These are phyloP conservation scores for Chlamydomonas schloesseri DNA, from an alignment of 139 green algal species.

Conservation along the genomic window DNA sequence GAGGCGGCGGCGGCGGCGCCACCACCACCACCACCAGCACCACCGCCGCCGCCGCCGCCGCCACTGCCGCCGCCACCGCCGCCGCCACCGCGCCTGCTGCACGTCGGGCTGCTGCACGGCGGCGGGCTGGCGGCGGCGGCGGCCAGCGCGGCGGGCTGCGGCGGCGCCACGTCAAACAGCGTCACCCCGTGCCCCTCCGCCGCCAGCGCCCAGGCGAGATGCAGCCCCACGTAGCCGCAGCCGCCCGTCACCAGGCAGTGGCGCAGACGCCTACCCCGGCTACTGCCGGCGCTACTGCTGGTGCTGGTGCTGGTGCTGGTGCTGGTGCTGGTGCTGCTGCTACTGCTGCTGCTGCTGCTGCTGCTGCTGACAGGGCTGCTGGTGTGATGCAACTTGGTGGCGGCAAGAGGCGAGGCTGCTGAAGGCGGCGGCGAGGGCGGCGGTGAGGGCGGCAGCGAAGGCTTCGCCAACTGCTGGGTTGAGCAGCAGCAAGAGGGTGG, in stretches of 20 bases:
- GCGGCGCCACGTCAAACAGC: neutral
- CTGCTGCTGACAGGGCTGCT: constrained; percentile 3
- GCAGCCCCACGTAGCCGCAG: constrained; percentile 5
- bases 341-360: neutral
- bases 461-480: no score
- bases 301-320: neutral
- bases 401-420: neutral
- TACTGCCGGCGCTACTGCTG: neutral
- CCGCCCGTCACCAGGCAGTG: neutral
- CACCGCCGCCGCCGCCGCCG: neutral
- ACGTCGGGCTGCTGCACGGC: neutral
- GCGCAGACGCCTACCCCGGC: neutral
- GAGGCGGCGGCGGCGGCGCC: no score
- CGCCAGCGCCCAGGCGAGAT: neutral
- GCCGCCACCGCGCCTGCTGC: neutral
- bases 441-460: no score
- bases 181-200: neutral
- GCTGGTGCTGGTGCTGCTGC: neutral
- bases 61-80: neutral
- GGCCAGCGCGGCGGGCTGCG: neutral
- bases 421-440: neutral
- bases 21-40: neutral
- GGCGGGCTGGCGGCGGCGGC: neutral
- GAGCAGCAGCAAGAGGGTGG: no score
- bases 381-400: no score